Percentiles rank a stretch among this genome's conserved stretches.
Evolutionary conservation across 306 rosid genomes (phyloP).

Genomic region (Begonia peltatifolia): DNA sequence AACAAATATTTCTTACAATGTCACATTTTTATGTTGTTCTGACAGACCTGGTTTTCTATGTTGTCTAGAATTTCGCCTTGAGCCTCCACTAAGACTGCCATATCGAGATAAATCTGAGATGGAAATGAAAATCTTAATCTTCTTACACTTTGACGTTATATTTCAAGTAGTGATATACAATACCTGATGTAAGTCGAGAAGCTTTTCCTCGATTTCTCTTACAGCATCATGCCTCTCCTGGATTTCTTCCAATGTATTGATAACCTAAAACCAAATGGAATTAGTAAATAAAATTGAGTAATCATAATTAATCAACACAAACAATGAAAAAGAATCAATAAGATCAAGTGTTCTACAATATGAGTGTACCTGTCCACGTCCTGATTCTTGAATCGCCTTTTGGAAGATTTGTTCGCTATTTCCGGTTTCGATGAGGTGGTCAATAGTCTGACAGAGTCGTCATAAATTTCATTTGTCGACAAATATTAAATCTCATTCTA

Average conservation of each 20-base stretch:
- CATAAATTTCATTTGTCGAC: conserved; percentile 1
- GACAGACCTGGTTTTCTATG: conserved; percentile 89
- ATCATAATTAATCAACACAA: too few relatives aligned
- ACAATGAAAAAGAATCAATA: too few relatives aligned
- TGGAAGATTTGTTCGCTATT: conserved; percentile 92
- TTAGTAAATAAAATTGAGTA: background rate
- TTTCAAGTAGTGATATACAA: background rate
- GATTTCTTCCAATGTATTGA: conserved; percentile 84
- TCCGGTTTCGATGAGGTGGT: conserved; percentile 90
- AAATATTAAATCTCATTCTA: background rate
- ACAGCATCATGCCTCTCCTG: conserved; percentile 92
- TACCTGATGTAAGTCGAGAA: conserved; percentile 93
- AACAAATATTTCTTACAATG: conserved; percentile 5
- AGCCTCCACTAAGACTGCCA: conserved; percentile 93
- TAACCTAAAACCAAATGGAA: conserved; percentile 30
- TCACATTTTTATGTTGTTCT: background rate
- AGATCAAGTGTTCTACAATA: background rate
- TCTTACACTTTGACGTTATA: background rate
- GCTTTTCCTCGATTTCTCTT: conserved; percentile 86
- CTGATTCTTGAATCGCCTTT: conserved; percentile 69
- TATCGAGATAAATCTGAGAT: conserved; percentile 68
- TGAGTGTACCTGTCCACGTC: conserved; percentile 75
- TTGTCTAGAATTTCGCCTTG: conserved; percentile 85
- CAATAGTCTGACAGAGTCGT: conserved; percentile 53
- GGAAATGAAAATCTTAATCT: conserved; percentile 4